Conservation (phyloP, 345 rosid species). For the Hirschfeldia incana region DNA sequence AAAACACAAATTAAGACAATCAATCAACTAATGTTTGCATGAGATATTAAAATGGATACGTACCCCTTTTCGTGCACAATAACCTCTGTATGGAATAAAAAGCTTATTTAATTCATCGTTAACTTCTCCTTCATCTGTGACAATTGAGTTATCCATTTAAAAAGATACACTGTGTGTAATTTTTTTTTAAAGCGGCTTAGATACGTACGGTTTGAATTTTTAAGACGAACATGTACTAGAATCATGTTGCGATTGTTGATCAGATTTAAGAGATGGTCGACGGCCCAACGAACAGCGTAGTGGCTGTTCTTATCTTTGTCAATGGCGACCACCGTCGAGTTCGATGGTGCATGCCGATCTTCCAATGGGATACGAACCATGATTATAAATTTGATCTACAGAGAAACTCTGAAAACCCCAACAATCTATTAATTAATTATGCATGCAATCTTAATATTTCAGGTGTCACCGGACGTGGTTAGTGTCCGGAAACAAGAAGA, state of each 20-base stretch:
- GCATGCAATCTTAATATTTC: not conserved
- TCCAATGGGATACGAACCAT: conserved; percentile 46
- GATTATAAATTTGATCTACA: conserved; percentile 1
- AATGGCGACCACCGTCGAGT: conserved; percentile 69
- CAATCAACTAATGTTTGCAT: not conserved
- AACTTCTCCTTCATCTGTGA: conserved; percentile 36
- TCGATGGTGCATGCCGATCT: conserved; percentile 35
- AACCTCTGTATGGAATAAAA: conserved; percentile 70
- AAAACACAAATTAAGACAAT: not conserved
- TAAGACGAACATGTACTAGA: conserved; percentile 64
- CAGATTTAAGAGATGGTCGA: conserved; percentile 54
- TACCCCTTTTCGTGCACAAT: conserved; percentile 89
- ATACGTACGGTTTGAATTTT: conserved; percentile 62
- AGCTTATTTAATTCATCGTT: conserved; percentile 48
- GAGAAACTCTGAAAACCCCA: conserved; percentile 3
- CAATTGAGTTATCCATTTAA: not conserved
- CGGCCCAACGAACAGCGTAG: conserved; percentile 86
- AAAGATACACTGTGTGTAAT: not conserved
- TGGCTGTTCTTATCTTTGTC: conserved; percentile 83
- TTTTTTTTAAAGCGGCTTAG: not conserved
- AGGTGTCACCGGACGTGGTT: conserved; percentile 24
- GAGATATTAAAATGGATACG: not conserved
- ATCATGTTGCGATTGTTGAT: conserved; percentile 43
- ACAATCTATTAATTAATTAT: not conserved
- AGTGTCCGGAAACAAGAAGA: conserved; percentile 33